phyloP scores from a whole-genome alignment of 169 alveolate genomes.

The Eimeria necatrix region DNA sequence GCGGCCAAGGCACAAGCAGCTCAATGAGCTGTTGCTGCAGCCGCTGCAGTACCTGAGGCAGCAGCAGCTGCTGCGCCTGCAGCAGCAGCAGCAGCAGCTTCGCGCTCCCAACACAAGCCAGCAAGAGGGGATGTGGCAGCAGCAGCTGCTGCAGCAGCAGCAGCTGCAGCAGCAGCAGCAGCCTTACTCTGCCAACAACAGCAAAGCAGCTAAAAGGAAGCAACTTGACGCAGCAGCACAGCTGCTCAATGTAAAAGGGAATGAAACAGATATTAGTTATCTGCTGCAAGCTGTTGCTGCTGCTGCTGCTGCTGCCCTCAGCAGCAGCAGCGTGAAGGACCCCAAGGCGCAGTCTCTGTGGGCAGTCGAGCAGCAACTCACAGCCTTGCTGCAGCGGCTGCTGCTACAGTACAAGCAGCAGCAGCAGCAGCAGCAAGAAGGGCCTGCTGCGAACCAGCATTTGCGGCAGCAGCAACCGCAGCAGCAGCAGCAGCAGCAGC shows the following conservation, averaged over 20 bases:
- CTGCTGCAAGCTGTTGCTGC: slow-evolving; percentile 41
- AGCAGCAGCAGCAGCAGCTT: slow-evolving; percentile 20
- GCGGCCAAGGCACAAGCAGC: slow-evolving; percentile 19
- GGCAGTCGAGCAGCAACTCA: slow-evolving; percentile 28
- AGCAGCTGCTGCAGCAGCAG: neutral
- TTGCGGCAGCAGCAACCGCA: neutral
- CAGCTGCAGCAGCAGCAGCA: slow-evolving; percentile 17
- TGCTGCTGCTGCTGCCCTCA: slow-evolving; percentile 8
- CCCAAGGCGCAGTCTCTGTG: neutral
- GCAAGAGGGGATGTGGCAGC: neutral
- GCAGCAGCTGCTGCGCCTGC: slow-evolving; percentile 20
- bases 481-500: slow-evolving; percentile 42
- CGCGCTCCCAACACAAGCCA: neutral
- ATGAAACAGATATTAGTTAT: neutral
- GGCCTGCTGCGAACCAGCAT: neutral
- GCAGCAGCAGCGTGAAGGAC: slow-evolving; percentile 4
- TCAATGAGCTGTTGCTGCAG: slow-evolving; percentile 27
- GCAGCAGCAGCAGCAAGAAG: slow-evolving; percentile 6
- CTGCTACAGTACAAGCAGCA: slow-evolving; percentile 18
- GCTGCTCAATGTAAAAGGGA: neutral
- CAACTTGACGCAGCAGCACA: neutral
- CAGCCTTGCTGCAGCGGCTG: slow-evolving; percentile 34
- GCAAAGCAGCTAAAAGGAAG: neutral
- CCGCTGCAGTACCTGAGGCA: slow-evolving; percentile 24
- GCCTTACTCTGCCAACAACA: neutral